Evolutionary conservation across 2,329 filamentous ascomycete species (phyloP), one percentile per base, ranked within the genome.

Genomic region (Pseudophaeomoniella oleicola): DNA sequence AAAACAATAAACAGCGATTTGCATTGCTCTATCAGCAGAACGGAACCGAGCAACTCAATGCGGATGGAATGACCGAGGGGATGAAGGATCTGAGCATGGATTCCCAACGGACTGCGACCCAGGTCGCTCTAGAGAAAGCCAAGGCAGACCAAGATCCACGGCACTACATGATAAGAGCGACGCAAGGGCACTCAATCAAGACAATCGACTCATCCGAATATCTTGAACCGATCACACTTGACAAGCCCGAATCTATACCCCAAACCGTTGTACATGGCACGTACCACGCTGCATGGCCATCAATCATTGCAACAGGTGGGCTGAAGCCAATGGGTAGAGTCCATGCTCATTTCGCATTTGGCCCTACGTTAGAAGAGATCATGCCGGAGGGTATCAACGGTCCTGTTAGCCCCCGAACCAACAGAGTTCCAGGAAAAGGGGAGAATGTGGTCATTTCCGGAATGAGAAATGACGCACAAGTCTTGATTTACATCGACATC

Each of bases 1-100:
- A 71, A 34, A 92, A 85, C 52, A 82, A 88, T 51, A 98, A 98
- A 63, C 81, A 94, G 58, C 81, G 90, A 29, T 98, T 92, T 64
- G 73, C 77, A 2, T 67, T 96, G 51, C 78, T 85, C 37, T 71
- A 71, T 32, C 69, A 57, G 5, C 36, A 18, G 3, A 18, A 12
- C n/a, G n/a, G 31, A 34, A 12, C 31, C 6, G 2, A 16, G 45
- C 50, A 1, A 35, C 37, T 13, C 16, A 62, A 43, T 49, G 53
- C 39, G 3, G 45, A 47, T 19, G 46, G 45, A 5, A 54, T 53
- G 11, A 46, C 50, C 15, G 38, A 50, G 12, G 33, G 45, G 12
- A 39, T 43, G 18, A 34, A 42, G 4, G 27, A 37, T 3, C 32
- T 37, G 2, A 29, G 38, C 3, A 10, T 22, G 17, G 43, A 49